Conservation (phyloP, 176 grass and related monocot species). For the Carex pumila region DNA sequence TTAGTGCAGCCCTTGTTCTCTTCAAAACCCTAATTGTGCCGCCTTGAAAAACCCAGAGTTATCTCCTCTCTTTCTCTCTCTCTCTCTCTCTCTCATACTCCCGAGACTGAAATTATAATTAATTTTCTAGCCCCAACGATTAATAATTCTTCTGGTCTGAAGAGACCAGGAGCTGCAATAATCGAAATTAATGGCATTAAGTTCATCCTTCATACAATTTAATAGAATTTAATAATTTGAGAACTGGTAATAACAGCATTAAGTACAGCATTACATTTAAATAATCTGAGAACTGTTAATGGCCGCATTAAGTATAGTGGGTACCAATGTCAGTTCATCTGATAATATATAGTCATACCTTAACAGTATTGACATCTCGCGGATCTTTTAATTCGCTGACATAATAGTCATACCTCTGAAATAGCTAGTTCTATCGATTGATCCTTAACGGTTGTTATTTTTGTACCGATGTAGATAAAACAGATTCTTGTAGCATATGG, state of each 20-base stretch:
- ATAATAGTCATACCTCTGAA: too few species aligned
- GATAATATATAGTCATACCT: too few species aligned
- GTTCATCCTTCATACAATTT: background rate
- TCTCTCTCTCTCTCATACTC: slow-evolving; percentile 7
- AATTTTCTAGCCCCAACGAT: background rate
- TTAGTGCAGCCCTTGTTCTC: background rate
- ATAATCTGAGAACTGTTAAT: background rate
- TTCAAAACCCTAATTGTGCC: slow-evolving; percentile 19
- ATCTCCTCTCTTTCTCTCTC: background rate
- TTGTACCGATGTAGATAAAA: too few species aligned
- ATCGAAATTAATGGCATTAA: slow-evolving; percentile 4
- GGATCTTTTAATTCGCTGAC: too few species aligned
- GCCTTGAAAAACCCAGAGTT: background rate
- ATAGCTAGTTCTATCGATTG: too few species aligned
- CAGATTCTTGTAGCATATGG: too few species aligned
- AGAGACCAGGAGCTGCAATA: background rate
- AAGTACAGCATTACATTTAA: background rate
- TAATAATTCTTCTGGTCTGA: background rate
- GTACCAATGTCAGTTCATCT: background rate
- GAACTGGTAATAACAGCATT: background rate
- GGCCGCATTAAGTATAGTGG: background rate
- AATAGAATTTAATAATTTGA: background rate
- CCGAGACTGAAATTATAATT: background rate
- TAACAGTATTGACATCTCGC: too few species aligned
- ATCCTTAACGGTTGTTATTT: too few species aligned